Evolutionary conservation across 2,329 filamentous ascomycete genomes (phyloP).

Genomic region (Calonectria naviculata): DNA sequence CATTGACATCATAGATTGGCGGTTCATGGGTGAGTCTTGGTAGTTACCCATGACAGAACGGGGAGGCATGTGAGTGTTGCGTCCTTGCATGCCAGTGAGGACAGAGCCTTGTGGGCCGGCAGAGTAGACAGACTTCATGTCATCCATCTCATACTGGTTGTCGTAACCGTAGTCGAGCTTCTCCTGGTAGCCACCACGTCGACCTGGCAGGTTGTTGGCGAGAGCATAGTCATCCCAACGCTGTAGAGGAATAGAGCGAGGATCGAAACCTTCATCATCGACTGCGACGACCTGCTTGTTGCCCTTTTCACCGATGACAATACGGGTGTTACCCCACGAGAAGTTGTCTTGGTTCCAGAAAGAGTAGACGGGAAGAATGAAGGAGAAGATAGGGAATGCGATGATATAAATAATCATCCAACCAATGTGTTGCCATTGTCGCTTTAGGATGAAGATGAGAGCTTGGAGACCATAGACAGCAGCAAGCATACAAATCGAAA

Average conservation of each 20-base stretch:
- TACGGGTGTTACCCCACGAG: conserved; percentile 97
- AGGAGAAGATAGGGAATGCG: conserved; percentile 95
- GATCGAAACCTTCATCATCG: conserved; percentile 88
- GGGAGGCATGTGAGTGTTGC: conserved; percentile 83
- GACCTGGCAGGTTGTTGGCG: conserved; percentile 88
- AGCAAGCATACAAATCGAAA: conserved; percentile 90
- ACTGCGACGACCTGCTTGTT: conserved; percentile 90
- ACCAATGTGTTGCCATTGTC: conserved; percentile 97
- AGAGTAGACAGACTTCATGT: conserved; percentile 96
- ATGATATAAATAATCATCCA: conserved; percentile 99
- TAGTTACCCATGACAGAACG: conserved; percentile 69
- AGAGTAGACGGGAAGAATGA: conserved; percentile 92
- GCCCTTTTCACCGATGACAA: conserved; percentile 95
- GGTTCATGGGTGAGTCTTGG: conserved; percentile 62
- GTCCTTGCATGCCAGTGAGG: conserved; percentile 82
- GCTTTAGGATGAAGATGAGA: conserved; percentile 94
- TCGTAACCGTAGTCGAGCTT: conserved; percentile 74
- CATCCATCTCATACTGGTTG: conserved; percentile 94
- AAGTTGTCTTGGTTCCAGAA: conserved; percentile 99
- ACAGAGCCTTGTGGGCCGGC: conserved; percentile 90
- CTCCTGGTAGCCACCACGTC: conserved; percentile 78
- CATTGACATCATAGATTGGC: conserved; percentile 80
- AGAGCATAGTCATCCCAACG: conserved; percentile 97
- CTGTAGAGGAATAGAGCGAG: conserved; percentile 91
- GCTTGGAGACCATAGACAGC: conserved; percentile 96